Conservation (phyloP, 345 rosid species). For the Raphanus sativus region DNA sequence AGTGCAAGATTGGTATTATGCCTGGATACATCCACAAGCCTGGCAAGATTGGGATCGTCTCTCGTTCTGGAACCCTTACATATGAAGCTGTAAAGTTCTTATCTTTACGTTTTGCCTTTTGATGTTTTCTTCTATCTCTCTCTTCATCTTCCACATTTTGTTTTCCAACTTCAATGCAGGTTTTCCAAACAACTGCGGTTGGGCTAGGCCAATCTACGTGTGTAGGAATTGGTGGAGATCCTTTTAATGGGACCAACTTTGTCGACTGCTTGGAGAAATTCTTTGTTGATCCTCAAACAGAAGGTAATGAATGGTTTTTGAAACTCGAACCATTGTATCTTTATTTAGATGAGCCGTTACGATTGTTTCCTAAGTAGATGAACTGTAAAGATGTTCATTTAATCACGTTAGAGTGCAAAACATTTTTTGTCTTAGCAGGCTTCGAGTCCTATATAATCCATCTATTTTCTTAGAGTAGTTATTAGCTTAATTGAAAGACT, state of each 20-base stretch:
- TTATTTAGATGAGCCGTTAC: not conserved
- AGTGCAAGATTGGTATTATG: constrained; percentile 95
- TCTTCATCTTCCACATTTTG: not conserved
- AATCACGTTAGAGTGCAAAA: not conserved
- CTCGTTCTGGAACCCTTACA: constrained; percentile 96
- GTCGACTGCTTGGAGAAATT: constrained; percentile 83
- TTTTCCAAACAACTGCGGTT: constrained; percentile 93
- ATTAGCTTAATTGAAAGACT: not conserved
- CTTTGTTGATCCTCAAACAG: constrained; percentile 89
- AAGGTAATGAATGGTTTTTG: constrained; percentile 56
- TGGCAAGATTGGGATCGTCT: constrained; percentile 90
- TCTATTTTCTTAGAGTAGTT: not conserved
- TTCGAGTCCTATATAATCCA: not conserved
- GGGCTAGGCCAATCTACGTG: constrained; percentile 96
- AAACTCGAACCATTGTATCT: not conserved
- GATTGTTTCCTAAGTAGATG: not conserved
- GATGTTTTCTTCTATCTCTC: too few relatives aligned
- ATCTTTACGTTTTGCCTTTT: not conserved
- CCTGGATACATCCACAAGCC: constrained; percentile 99
- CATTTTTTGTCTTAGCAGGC: not conserved
- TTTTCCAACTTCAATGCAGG: constrained; percentile 44
- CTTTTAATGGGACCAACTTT: constrained; percentile 95
- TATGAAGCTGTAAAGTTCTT: constrained; percentile 88
- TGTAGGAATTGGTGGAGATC: constrained; percentile 98
- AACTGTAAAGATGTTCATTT: not conserved